Base-by-base conservation (phyloP, 768 basidiomycete genomes). In the Psilocybe tampanensis region DNA sequence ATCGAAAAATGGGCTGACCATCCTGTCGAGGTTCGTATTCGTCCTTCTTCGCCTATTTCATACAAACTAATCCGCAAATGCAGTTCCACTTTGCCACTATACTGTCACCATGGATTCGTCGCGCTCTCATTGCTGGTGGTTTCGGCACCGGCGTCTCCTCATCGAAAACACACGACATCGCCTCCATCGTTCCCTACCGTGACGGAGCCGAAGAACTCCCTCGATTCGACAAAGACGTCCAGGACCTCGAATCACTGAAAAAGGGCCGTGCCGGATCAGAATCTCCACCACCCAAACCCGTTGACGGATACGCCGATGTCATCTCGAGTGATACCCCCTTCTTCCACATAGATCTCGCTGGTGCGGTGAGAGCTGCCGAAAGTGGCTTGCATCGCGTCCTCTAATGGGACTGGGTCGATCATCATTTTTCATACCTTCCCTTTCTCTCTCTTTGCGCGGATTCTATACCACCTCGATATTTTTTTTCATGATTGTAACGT, bases 71-170 rank as follows among this genome's bases (percentile, higher is more conserved):
- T 34, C 42, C 56, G 13, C 18, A 41, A 29, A 32, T 21, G 9
- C 69, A 94, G 83, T 98, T 97, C 81, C 96, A 98, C 76, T 99
- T 99, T 69, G 89, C 93, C 4, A 86, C 90, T 33, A 79, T 98
- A 33, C 84, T 95, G 53, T 94, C 93, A 1, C 94, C 94, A 0
- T 99, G 95, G 96, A 92, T 94, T 57, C 85, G 90, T 53, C 89
- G 95, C 48, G 92, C 92, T 4, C 80, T 95, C 32, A 74, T 94
- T 45, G 93, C 95, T 3, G 95, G 90, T 56, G 94, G 94, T 2
- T 98, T 98, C 68, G 96, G 96, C 8, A 79, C 80, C 18, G 90
- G 92, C n/a, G 68, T 70, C 13, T 68, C 78, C 2, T 58, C 74
- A 3, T 70, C 74, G 8, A 70, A 67, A 18, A 61, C 72, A 11